A percentile compares a stretch with the other conserved stretches of the same genome.
Conservation (phyloP, 2,329 filamentous ascomycete species). For the Trichoderma sp. region DNA sequence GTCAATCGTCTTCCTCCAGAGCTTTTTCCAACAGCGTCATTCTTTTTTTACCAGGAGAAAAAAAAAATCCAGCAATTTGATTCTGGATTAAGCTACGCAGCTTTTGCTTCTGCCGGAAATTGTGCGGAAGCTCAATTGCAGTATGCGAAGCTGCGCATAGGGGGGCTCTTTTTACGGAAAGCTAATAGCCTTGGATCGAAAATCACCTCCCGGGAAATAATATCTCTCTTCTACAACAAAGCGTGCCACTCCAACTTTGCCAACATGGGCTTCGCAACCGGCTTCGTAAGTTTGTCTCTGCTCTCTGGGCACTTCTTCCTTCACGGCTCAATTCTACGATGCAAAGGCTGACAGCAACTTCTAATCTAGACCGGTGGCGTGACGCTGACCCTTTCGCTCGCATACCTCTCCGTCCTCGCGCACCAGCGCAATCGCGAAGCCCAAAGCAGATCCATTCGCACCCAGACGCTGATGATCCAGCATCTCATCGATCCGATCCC, state of each 20-base stretch:
- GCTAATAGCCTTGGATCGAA: neutral
- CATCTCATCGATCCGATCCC: constrained; percentile 55
- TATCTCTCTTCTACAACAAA: constrained; percentile 20
- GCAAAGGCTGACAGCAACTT: constrained; percentile 26
- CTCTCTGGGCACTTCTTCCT: neutral
- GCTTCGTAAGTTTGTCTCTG: constrained; percentile 63
- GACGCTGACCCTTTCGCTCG: constrained; percentile 71
- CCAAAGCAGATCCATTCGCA: constrained; percentile 60
- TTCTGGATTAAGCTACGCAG: constrained; percentile 26
- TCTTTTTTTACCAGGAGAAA: constrained; percentile 22
- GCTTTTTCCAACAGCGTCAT: constrained; percentile 13
- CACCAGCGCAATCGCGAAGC: constrained; percentile 69
- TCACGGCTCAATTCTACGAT: neutral
- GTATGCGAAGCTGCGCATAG: constrained; percentile 41
- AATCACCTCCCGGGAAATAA: constrained; percentile 5
- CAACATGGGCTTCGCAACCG: constrained; percentile 72
- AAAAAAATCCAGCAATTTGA: constrained; percentile 29
- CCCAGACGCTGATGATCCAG: constrained; percentile 59
- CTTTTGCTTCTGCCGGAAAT: constrained; percentile 29
- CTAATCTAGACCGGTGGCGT: constrained; percentile 69
- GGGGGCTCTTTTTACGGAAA: constrained; percentile 1
- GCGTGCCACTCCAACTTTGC: constrained; percentile 11
- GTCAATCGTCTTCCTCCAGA: constrained; percentile 23
- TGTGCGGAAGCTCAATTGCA: constrained; percentile 37
- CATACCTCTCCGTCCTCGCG: constrained; percentile 72